Evolutionary conservation across 1,139 yeast species (phyloP), one percentile per base, ranked within the genome.

Genomic region (Cylindricascospora bacillispora): DNA sequence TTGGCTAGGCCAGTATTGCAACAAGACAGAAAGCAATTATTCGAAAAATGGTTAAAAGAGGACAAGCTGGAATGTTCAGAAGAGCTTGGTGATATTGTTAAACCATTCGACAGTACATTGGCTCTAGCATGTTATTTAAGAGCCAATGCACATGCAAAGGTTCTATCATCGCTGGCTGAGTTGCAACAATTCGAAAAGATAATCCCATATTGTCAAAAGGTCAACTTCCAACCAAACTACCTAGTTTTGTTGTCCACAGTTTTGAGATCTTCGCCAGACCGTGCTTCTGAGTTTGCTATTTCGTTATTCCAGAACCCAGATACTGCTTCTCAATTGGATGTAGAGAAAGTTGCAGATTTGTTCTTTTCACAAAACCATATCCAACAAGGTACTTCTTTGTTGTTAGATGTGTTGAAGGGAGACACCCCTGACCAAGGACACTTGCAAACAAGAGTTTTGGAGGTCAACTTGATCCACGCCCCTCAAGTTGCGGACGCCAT

Each of bases 401-500:
- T 92, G 48, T 67, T 92, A 49, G 98, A 92, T 59, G 97, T 97
- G 6, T 70, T 92, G 54, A 89, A 89, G 63, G 83, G 78, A 42
- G 95, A 92, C 59, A 68, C 77, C 25, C 97, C 98, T 30, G 82
- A 89, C 39, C 95, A 89, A 53, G 97, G 95, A 12, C 94, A 85
- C 50, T 66, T 92, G 52, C 98, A 92, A 66, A 92, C 98, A 11
- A 75, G 93, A 52, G 75, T 92, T 32, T 70, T 92, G 46, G 98
- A 92, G 60, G 85, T 82, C 44, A 92, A 92, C 57, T 66, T 92
- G 54, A 60, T 82, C 54, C 93, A 86, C 54, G 98, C 98, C 7
- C 99, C 99, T 30, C 98, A 92, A 66, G 98, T 92, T 34, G 99
- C 98, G 25, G 98, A 92, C 60, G 99, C 99, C 13, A 92, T 89